Base-by-base conservation (phyloP, 2,329 filamentous ascomycete species). In the Ceratocystis huliohia region DNA sequence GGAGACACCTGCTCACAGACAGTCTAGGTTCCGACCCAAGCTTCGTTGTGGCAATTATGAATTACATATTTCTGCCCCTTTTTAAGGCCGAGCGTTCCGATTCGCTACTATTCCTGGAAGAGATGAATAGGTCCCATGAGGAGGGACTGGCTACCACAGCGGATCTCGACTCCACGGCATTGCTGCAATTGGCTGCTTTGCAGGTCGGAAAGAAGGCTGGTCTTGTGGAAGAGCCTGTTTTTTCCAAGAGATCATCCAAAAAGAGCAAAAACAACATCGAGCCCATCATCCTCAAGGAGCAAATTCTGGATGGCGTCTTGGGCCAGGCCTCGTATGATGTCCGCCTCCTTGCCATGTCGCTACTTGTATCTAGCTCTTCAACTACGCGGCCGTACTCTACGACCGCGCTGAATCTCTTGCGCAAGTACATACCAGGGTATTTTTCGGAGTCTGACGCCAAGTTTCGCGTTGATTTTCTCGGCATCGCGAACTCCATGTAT, bases 401-500 rank as follows among this genome's bases (percentile, higher is more conserved):
- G 0, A 79, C 78, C 8, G 81, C 86, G 0, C 78, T 96, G 2
- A 74, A 76, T 2, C 80, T 88, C 13, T 77, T 97, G 1, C 80
- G 80, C 65, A 79, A 77, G 44, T 84, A 89, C 67, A 76, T 97
- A 2, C 80, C 83, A 0, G 82, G 86, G 17, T 84, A 93, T 69
- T 88, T 95, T 73, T 84, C 90, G 2, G 92, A 96, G 69, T 85
- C 89, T 0, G 91, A 96, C 73, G 86, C 93, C 5, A 91, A 93
- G 71, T 88, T 92, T 70, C 85, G 94, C 66, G 88, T 92, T 67
- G 90, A 96, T 70, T 80, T 95, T 1, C 80, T 93, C 30, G 85
- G 85, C 28, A 83, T 89, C 69, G 84, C 88, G 1, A 87, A 89
- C 69, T 86, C 87, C 70, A 84, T 97, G 73, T 84, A 92, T 67